A percentile compares a stretch with the other conserved stretches of the same genome.
Conservation (phyloP, 805 yeast genomes). For the Hanseniaspora guilliermondii region DNA sequence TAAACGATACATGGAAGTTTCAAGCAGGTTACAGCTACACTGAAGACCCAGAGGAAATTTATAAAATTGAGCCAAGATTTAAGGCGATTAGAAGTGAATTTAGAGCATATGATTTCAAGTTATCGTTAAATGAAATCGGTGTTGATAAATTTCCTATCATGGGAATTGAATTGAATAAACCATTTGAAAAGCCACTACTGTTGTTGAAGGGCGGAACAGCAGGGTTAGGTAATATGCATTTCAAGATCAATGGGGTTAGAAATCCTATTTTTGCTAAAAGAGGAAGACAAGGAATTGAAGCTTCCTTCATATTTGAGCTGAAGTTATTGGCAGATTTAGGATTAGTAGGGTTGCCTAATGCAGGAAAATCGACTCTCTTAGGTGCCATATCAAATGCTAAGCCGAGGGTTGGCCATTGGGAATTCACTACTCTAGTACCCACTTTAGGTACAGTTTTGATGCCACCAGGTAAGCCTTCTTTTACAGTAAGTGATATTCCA, state of each 20-base stretch:
- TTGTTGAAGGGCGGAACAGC: slow-evolving; percentile 79
- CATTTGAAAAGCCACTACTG: slow-evolving; percentile 53
- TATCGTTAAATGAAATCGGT: slow-evolving; percentile 43
- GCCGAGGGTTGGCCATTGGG: slow-evolving; percentile 94
- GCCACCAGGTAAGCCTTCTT: slow-evolving; percentile 48
- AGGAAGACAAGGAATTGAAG: slow-evolving; percentile 61
- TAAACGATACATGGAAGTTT: slow-evolving; percentile 62
- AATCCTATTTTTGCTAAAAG: slow-evolving; percentile 79
- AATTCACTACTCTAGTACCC: slow-evolving; percentile 86
- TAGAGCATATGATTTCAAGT: slow-evolving; percentile 47
- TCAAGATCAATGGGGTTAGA: slow-evolving; percentile 66
- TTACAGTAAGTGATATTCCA: slow-evolving; percentile 95
- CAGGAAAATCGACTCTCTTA: slow-evolving; percentile 84
- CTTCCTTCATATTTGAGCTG: slow-evolving; percentile 64
- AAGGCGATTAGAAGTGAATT: slow-evolving; percentile 50
- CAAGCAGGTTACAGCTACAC: slow-evolving; percentile 25
- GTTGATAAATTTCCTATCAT: slow-evolving; percentile 63
- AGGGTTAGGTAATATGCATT: slow-evolving; percentile 95
- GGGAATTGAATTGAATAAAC: slow-evolving; percentile 63
- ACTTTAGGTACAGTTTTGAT: slow-evolving; percentile 75
- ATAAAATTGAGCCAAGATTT: slow-evolving; percentile 55
- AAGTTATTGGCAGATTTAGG: slow-evolving; percentile 88
- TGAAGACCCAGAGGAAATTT: slow-evolving; percentile 62
- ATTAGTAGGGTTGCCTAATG: slow-evolving; percentile 88
- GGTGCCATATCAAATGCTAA: slow-evolving; percentile 79